Percentiles rank a stretch among this genome's conserved stretches.
These are phyloP conservation scores for Macadamia integrifolia DNA, from an alignment of 164 flowering plant genomes.

Conservation along the genomic window DNA sequence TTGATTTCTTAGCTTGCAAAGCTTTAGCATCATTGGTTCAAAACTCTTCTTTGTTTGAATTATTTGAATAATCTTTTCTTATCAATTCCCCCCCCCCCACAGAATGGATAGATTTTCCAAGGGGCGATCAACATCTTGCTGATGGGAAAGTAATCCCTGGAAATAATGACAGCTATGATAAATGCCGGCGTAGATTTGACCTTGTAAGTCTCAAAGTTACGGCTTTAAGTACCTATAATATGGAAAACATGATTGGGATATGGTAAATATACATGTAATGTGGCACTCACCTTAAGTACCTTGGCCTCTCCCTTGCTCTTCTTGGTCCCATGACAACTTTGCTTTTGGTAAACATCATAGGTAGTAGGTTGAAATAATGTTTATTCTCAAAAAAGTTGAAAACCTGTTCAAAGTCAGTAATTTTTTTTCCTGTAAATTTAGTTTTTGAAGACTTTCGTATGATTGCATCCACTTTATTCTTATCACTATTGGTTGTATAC, in stretches of 20 bases:
- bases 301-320: too few species aligned
- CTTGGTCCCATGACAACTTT: too few species aligned
- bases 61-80: background rate
- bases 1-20: background rate
- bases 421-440: background rate
- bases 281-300: too few species aligned
- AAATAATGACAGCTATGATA: constrained; percentile 74
- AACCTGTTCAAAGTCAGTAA: too few species aligned
- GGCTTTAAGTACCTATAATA: background rate
- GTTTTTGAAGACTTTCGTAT: background rate
- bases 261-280: too few species aligned
- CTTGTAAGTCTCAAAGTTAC: constrained; percentile 49
- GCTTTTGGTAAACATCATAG: too few species aligned
- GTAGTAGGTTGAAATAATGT: too few species aligned
- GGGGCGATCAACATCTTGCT: constrained; percentile 76
- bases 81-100: constrained; percentile 8
- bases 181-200: constrained; percentile 97
- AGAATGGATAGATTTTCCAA: constrained; percentile 99
- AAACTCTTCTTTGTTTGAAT: background rate
- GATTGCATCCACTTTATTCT: background rate
- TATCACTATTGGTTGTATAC: constrained; percentile 10
- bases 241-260: too few species aligned
- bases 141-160: constrained; percentile 73
- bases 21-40: background rate
- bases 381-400: too few species aligned